Base-by-base conservation (phyloP, 2,329 filamentous ascomycete genomes). In the Dactylellina parvicollis region DNA sequence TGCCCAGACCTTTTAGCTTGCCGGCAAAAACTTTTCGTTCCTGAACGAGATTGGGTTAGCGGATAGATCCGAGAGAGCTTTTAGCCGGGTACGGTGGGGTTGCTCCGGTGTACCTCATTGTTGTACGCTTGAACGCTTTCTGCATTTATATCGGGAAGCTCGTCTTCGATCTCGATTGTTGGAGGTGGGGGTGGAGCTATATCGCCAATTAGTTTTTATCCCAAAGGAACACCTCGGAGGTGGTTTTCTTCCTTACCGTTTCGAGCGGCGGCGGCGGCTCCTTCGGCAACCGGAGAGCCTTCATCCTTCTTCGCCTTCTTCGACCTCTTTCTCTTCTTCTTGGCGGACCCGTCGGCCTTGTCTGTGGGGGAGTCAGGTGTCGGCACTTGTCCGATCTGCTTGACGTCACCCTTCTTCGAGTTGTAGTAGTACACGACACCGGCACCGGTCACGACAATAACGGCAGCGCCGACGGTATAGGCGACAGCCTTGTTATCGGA, bases 391-490 rank as follows among this genome's bases (percentile, higher is more conserved):
- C 82, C 82, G 75, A 80, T 82, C 36, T 84, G 82, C 55, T 60
- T 56, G 62, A 65, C 18, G 47, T 59, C 42, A 50, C 56, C 62
- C 60, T 67, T 46, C 56, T 76, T 57, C 30, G 75, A 70, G 44
- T 78, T 90, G 77, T 96, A 85, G 82, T 97, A 98, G 85, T 98
- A 99, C 79, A 96, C 90, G 44, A 92, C 91, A 77, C 95, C 94
- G 32, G 93, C 94, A 74, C 91, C 92, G 12, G 92, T 95, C 65
- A 96, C 91, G 44, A 97, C 92, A 50, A 96, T 87, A 60, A 94
- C 94, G 72, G 96, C 91, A 79, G 95, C 95, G 64, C 94, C 95
- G 82, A 98, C 92, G 77, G 95, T 97, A 83, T 97, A 99, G 75
- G 96, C 93, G 61, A 94, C 86, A 50, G 92, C 90, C 84, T 97